Percentiles rank a stretch among this genome's conserved stretches.
Evolutionary conservation across 306 rosid species (phyloP).

Genomic region (Benincasa hispida): DNA sequence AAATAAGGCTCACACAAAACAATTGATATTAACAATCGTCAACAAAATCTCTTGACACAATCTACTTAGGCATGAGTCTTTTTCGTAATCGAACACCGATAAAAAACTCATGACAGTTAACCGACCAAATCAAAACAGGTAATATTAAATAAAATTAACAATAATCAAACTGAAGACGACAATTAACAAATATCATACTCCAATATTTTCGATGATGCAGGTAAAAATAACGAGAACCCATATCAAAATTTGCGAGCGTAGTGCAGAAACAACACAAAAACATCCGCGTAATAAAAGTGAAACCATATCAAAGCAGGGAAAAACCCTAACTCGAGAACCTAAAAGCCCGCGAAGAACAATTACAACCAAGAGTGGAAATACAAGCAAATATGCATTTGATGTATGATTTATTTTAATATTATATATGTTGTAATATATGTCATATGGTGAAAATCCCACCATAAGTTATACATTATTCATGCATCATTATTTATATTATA

Average conservation of each 20-base stretch:
- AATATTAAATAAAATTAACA: background rate
- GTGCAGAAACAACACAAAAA: no score
- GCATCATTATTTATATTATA: no score
- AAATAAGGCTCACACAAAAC: background rate
- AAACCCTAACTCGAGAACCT: conserved; percentile 4
- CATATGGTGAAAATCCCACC: no score
- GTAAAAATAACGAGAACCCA: background rate
- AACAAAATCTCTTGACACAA: background rate
- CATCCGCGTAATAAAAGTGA: background rate
- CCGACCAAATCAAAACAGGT: no score
- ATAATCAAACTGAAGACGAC: background rate
- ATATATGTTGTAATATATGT: no score
- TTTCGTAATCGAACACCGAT: background rate
- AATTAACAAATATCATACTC: no score
- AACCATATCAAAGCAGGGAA: background rate
- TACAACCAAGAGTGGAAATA: background rate
- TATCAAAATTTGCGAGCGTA: background rate
- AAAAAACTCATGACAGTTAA: no score
- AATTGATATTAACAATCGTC: background rate
- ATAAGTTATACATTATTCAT: no score
- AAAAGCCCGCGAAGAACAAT: background rate
- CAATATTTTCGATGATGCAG: no score
- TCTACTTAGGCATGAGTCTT: background rate
- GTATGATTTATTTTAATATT: no score
- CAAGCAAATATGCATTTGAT: background rate